phyloP scores from a whole-genome alignment of 2,329 filamentous ascomycete species.

The Dothiorella sarmentorum region DNA sequence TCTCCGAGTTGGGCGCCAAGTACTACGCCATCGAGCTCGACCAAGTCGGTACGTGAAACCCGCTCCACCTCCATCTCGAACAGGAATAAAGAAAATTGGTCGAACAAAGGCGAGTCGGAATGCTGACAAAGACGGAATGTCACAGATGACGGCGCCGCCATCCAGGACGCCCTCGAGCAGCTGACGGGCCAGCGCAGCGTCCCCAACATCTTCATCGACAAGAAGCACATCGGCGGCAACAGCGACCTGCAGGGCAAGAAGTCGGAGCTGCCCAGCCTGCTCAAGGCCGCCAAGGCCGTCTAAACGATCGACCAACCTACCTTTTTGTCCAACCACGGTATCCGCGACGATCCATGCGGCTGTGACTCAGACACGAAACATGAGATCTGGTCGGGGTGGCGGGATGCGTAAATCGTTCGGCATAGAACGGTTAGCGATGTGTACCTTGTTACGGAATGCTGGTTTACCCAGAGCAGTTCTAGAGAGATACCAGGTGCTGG shows the following conservation, averaged over 20 bases:
- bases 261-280: conserved; percentile 59
- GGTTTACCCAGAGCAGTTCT: background rate
- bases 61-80: too few species aligned
- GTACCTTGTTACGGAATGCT: too few species aligned
- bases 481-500: conserved; percentile 7
- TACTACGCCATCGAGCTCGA: conserved; percentile 80
- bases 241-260: conserved; percentile 74
- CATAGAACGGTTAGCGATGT: too few species aligned
- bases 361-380: too few species aligned
- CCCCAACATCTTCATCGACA: conserved; percentile 89
- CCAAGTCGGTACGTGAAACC: conserved; percentile 63
- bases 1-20: conserved; percentile 68
- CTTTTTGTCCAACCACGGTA: too few species aligned
- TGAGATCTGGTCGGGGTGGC: too few species aligned
- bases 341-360: too few species aligned
- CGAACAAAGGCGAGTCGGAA: background rate
- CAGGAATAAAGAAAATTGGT: background rate
- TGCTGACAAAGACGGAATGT: conserved; percentile 22
- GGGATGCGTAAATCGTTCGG: background rate
- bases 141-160: conserved; percentile 72
- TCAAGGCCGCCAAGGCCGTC: conserved; percentile 62
- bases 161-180: conserved; percentile 79
- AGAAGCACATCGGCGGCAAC: conserved; percentile 95
- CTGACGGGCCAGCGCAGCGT: conserved; percentile 84
- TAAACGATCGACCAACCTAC: too few species aligned